Evolutionary conservation across 1,284 basidiomycete species (phyloP).

Genomic region (Erythrobasidium hasegawianum): DNA sequence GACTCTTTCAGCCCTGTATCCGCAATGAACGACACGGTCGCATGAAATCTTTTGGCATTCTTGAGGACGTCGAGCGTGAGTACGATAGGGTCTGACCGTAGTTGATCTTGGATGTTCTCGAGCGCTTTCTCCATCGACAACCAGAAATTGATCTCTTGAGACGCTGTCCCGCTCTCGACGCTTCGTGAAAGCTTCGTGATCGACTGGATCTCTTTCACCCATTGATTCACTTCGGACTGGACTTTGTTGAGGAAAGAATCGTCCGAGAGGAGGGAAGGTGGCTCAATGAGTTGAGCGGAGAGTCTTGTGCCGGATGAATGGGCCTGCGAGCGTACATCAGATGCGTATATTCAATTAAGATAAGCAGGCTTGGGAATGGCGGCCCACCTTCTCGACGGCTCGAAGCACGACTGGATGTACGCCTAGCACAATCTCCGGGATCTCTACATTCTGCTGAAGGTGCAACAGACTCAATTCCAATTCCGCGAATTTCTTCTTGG

Average conservation of each 20-base stretch:
- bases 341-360: too few relatives aligned
- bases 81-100: conserved; percentile 84
- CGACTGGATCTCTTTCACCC: conserved; percentile 97
- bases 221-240: conserved; percentile 89
- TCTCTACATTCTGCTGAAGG: conserved; percentile 97
- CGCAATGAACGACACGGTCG: conserved; percentile 95
- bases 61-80: conserved; percentile 93
- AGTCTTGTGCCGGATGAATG: conserved; percentile 60
- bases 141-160: conserved; percentile 99
- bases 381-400: conserved; percentile 67
- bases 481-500: conserved; percentile 98
- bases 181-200: conserved; percentile 88
- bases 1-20: conserved; percentile 95
- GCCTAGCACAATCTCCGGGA: conserved; percentile 88
- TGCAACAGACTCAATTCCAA: conserved; percentile 93
- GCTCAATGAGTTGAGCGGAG: conserved; percentile 70
- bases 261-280: conserved; percentile 68
- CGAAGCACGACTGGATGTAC: conserved; percentile 86
- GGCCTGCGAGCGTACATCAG: conserved; percentile 45
- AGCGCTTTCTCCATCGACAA: conserved; percentile 86
- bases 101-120: conserved; percentile 86
- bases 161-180: conserved; percentile 91
- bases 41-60: conserved; percentile 94
- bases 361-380: conserved; percentile 41
- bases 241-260: conserved; percentile 89